These are phyloP conservation scores for Colletotrichum tofieldiae DNA, from an alignment of 2,329 filamentous ascomycete species.

Conservation along the genomic window DNA sequence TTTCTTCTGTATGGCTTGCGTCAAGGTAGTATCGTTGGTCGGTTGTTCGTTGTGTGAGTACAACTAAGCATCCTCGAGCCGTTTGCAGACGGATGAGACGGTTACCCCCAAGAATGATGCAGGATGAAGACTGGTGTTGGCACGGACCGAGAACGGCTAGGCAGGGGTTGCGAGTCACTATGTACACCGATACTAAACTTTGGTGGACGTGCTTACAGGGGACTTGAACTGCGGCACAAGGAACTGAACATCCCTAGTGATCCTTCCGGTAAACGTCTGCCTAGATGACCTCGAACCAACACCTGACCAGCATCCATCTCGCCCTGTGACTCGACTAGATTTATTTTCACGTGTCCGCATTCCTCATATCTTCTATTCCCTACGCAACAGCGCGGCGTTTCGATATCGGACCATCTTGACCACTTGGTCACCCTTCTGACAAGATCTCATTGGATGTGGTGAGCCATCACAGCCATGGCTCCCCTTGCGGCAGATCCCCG, in stretches of 20 bases:
- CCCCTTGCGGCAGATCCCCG: conserved; percentile 69
- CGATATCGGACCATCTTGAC: neutral
- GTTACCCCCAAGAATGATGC: conserved; percentile 20
- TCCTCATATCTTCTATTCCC: neutral
- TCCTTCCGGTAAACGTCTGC: conserved; percentile 31
- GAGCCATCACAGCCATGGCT: conserved; percentile 60
- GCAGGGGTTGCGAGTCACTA: conserved; percentile 1
- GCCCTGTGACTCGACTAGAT: conserved; percentile 1
- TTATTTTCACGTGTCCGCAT: conserved; percentile 8
- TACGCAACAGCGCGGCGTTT: neutral
- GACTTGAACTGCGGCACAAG: neutral
- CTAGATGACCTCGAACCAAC: conserved; percentile 18
- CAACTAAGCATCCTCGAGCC: neutral
- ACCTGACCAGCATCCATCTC: neutral
- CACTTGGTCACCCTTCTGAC: too few species aligned
- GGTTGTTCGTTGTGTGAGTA: neutral
- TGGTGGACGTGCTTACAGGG: neutral
- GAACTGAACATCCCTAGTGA: conserved; percentile 4
- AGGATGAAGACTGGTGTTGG: conserved; percentile 11
- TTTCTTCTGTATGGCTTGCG: too few species aligned
- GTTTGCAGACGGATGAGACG: conserved; percentile 4
- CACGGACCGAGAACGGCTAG: conserved; percentile 1
- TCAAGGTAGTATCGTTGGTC: neutral
- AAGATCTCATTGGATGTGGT: conserved; percentile 21
- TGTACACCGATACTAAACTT: neutral